phyloP scores from a whole-genome alignment of 208 protist species.

The Trypanosomatidae sp. region DNA sequence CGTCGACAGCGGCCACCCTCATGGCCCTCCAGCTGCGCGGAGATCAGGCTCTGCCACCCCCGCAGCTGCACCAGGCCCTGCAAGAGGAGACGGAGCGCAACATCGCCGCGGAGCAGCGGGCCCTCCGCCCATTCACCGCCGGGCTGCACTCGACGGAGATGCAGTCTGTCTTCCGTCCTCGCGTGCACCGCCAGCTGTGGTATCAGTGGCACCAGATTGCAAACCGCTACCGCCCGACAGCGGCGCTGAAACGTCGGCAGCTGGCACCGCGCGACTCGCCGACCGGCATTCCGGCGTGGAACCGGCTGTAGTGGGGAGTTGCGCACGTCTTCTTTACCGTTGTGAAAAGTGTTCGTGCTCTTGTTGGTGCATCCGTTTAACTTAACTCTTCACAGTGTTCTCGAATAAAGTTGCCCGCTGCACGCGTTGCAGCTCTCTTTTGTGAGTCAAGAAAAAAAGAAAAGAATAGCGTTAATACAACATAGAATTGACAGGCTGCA shows the following conservation, averaged over 20 bases:
- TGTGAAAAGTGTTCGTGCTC: too few relatives aligned
- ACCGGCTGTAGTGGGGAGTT: too few relatives aligned
- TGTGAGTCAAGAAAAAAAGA: slow-evolving; percentile 7
- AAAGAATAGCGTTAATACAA: too few relatives aligned
- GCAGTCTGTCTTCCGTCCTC: slow-evolving; percentile 82
- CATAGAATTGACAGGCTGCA: not conserved
- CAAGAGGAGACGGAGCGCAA: slow-evolving; percentile 52
- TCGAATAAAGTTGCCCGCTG: too few relatives aligned
- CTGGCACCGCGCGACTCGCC: slow-evolving; percentile 84
- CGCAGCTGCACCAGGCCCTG: slow-evolving; percentile 38
- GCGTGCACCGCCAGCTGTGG: slow-evolving; percentile 89
- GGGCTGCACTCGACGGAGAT: slow-evolving; percentile 77
- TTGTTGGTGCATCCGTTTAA: too few relatives aligned
- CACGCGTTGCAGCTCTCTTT: too few relatives aligned
- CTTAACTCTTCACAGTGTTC: too few relatives aligned
- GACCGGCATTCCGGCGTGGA: slow-evolving; percentile 88
- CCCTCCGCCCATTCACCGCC: slow-evolving; percentile 72
- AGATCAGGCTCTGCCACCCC: slow-evolving; percentile 60
- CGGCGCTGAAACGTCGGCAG: slow-evolving; percentile 77
- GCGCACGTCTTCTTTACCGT: too few relatives aligned
- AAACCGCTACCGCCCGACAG: slow-evolving; percentile 87
- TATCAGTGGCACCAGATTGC: slow-evolving; percentile 91
- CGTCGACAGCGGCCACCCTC: slow-evolving; percentile 37
- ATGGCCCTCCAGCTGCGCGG: slow-evolving; percentile 71
- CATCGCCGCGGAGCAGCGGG: slow-evolving; percentile 43